Percentiles rank a stretch among this genome's conserved stretches.
phyloP scores from a whole-genome alignment of 805 yeast genomes.

The Teunomyces kruisii region DNA sequence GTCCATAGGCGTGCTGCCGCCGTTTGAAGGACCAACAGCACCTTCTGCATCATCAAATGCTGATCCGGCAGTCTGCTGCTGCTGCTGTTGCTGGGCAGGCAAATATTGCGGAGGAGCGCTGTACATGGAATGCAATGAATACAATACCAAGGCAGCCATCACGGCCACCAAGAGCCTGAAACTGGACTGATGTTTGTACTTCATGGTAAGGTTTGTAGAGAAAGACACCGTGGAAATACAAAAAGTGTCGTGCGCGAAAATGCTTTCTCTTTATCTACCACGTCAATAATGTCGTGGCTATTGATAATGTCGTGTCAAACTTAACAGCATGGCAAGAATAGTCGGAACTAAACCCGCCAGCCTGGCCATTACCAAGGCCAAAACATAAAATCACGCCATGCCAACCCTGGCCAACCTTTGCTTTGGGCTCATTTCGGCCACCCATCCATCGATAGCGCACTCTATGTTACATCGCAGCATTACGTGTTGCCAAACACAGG shows the following conservation, averaged over 20 bases:
- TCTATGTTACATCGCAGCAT: no score
- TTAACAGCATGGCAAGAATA: no score
- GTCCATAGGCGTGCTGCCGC: slow-evolving; percentile 4
- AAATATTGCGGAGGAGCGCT: background rate
- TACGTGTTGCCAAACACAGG: no score
- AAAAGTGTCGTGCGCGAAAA: background rate
- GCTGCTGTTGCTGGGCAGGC: background rate
- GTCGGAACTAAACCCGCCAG: no score
- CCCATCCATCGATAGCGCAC: no score
- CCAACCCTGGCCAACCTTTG: no score
- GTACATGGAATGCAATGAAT: background rate
- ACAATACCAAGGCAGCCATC: slow-evolving; percentile 1
- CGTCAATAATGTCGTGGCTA: background rate
- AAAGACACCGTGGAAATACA: background rate
- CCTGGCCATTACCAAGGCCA: no score
- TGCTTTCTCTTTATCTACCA: background rate
- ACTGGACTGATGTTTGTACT: background rate
- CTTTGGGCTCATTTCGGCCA: no score
- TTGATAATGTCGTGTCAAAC: no score
- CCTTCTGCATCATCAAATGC: no score
- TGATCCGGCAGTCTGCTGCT: background rate
- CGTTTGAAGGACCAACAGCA: background rate
- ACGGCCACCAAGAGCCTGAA: background rate
- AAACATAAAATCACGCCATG: no score
- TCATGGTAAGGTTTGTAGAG: background rate